Percentiles rank a stretch among this genome's conserved stretches.
phyloP scores from a whole-genome alignment of 805 yeast genomes.

The Candida succiphila region DNA sequence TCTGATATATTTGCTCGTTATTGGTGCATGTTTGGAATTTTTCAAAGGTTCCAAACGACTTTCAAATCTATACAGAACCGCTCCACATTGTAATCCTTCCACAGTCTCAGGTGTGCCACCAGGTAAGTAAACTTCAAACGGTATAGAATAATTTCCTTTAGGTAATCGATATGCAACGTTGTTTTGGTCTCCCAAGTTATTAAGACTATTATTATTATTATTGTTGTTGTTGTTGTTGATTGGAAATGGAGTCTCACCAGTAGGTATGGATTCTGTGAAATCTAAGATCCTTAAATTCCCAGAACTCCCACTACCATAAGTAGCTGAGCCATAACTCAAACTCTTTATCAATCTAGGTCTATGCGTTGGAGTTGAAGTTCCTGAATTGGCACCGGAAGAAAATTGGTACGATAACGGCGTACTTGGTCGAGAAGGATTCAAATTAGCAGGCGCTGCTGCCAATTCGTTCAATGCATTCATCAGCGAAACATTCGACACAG shows the following conservation, averaged over 20 bases:
- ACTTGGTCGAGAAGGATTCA: neutral
- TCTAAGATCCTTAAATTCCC: too few relatives aligned
- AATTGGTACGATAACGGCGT: neutral
- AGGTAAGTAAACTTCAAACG: conserved; percentile 35
- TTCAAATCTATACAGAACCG: conserved; percentile 31
- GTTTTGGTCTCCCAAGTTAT: too few relatives aligned
- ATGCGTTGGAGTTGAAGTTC: neutral
- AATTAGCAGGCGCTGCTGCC: neutral
- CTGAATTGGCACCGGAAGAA: neutral
- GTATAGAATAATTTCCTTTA: conserved; percentile 42
- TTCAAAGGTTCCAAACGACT: conserved; percentile 10
- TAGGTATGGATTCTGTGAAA: conserved; percentile 5
- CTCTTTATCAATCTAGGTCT: neutral
- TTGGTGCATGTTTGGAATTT: conserved; percentile 8
- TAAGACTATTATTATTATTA: too few relatives aligned
- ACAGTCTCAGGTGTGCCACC: conserved; percentile 38
- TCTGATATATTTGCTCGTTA: conserved; percentile 27
- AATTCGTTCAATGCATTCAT: neutral
- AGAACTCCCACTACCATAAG: too few relatives aligned
- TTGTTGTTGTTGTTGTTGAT: conserved; percentile 1
- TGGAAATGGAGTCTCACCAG: conserved; percentile 26
- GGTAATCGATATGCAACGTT: conserved; percentile 38
- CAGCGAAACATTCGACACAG: neutral
- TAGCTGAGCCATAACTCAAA: too few relatives aligned
- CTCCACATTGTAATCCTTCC: conserved; percentile 36